Percentiles rank a stretch among this genome's conserved stretches.
Evolutionary conservation across 768 basidiomycete species (phyloP).

Genomic region (Kockovaella imperatae): DNA sequence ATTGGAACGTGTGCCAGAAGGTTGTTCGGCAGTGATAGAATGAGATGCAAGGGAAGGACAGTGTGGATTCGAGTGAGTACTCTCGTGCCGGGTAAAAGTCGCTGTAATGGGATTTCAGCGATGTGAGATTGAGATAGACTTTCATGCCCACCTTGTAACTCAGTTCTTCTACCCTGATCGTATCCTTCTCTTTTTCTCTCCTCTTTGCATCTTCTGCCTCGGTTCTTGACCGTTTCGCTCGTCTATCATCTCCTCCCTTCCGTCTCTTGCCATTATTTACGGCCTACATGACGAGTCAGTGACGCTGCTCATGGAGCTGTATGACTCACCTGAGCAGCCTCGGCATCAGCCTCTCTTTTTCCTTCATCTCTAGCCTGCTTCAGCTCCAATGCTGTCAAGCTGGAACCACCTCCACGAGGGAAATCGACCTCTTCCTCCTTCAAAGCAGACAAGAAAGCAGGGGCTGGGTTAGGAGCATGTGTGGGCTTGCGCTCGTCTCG

Average conservation of each 20-base stretch:
- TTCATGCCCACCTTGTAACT: slow-evolving; percentile 4
- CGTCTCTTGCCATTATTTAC: slow-evolving; percentile 45
- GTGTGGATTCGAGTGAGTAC: slow-evolving; percentile 79
- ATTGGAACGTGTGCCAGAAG: slow-evolving; percentile 89
- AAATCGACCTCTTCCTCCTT: slow-evolving; percentile 71
- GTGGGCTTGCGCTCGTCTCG: too few species aligned
- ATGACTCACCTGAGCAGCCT: slow-evolving; percentile 41
- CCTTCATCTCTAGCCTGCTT: slow-evolving; percentile 79
- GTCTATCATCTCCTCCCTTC: slow-evolving; percentile 43
- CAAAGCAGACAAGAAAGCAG: slow-evolving; percentile 40
- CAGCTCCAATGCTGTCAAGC: slow-evolving; percentile 78
- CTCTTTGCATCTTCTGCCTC: slow-evolving; percentile 22
- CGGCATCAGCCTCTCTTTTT: slow-evolving; percentile 70
- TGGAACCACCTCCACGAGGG: slow-evolving; percentile 87
- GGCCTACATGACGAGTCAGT: slow-evolving; percentile 7
- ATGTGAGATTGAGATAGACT: too few species aligned
- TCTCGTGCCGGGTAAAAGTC: slow-evolving; percentile 73
- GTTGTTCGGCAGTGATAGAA: slow-evolving; percentile 92
- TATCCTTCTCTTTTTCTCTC: slow-evolving; percentile 46
- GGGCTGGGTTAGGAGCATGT: slow-evolving; percentile 3
- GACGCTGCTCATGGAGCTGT: neutral
- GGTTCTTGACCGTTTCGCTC: slow-evolving; percentile 36
- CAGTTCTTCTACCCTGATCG: slow-evolving; percentile 51
- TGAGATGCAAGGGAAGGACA: slow-evolving; percentile 77
- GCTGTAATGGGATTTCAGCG: slow-evolving; percentile 41